Evolutionary conservation across 2,329 filamentous ascomycete genomes (phyloP), one percentile per base, ranked within the genome.

Genomic region (Metarhizium rileyi): DNA sequence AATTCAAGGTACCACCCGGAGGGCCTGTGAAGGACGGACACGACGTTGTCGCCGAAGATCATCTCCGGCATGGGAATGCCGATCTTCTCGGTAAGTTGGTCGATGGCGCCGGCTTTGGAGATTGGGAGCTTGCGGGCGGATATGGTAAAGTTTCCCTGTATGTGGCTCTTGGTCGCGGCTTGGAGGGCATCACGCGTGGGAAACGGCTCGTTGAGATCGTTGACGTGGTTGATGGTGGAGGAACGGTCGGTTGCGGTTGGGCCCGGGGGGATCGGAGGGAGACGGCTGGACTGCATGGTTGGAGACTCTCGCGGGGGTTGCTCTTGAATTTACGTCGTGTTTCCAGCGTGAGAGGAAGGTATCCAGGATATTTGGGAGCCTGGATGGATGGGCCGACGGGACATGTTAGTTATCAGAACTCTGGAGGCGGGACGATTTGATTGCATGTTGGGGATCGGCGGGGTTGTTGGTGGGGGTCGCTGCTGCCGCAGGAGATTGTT

Each of bases 31-130:
- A 82, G 74, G 52, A 98, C 76, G 6, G 80, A 71, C 38, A 95
- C 83, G 51, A 86, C 73, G 67, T 98, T 98, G 73, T 98, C 90
- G 53, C 93, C 93, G 64, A 98, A 98, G 56, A 98, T 98, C 93
- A 98, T 98, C 72, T 98, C 93, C 8, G 93, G 93, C 38, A 91
- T 81, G 18, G 91, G 83, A 63, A 98, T 96, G 27, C 84, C 83
- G 48, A 98, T 77, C 54, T 79, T 81, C 50, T 76, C 75, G 38
- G 84, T 83, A 81, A 98, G 87, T 35, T 80, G 80, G 63, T 95
- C 90, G 63, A 98, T 97, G 46, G 90, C 87, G 5, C 79, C 86
- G 43, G 90, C 83, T 68, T 95, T 96, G 59, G 94, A 86, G 66
- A 98, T 98, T 54, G 93, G 93, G 46, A 93, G 83, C 73, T 96